phyloP scores from a whole-genome alignment of 768 basidiomycete species.

The Exidia glandulosa region DNA sequence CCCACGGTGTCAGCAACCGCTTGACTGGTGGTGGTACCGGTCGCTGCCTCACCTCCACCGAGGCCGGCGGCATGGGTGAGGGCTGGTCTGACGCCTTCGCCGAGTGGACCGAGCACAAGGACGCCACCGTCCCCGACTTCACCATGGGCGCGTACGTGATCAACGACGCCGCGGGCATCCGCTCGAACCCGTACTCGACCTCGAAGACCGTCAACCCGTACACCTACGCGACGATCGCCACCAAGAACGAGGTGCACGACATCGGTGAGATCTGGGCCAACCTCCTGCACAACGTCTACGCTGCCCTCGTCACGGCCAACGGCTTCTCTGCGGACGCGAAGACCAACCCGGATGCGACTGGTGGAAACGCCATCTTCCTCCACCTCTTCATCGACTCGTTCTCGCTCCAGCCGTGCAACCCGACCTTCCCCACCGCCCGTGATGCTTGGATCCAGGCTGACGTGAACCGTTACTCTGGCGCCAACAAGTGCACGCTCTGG shows the following conservation, averaged over 20 bases:
- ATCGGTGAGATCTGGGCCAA: slow-evolving; percentile 52
- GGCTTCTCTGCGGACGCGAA: slow-evolving; percentile 22
- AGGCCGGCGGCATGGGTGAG: slow-evolving; percentile 60
- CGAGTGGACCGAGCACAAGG: slow-evolving; percentile 29
- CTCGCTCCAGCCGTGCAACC: slow-evolving; percentile 36
- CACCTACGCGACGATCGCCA: slow-evolving; percentile 11
- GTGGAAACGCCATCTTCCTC: slow-evolving; percentile 43
- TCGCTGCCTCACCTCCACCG: slow-evolving; percentile 49
- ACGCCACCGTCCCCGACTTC: slow-evolving; percentile 23
- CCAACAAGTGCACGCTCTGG: slow-evolving; percentile 34
- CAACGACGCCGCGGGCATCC: slow-evolving; percentile 39
- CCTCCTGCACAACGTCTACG: slow-evolving; percentile 26
- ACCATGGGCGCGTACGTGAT: slow-evolving; percentile 43
- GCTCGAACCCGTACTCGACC: slow-evolving; percentile 50
- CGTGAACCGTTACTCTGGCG: slow-evolving; percentile 32
- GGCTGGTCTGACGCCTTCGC: slow-evolving; percentile 37
- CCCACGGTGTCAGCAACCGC: slow-evolving; percentile 34
- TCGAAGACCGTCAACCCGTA: slow-evolving; percentile 25
- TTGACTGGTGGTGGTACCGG: slow-evolving; percentile 46
- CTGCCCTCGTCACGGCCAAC: slow-evolving; percentile 17
- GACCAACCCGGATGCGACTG: slow-evolving; percentile 28
- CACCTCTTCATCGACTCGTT: slow-evolving; percentile 41
- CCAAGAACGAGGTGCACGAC: slow-evolving; percentile 10
- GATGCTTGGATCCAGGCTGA: slow-evolving; percentile 46
- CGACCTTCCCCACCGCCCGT: slow-evolving; percentile 39